Percentiles rank a stretch among this genome's conserved stretches.
These are phyloP conservation scores for Lithocarpus polystachyus DNA, from an alignment of 306 rosid species.

Conservation along the genomic window DNA sequence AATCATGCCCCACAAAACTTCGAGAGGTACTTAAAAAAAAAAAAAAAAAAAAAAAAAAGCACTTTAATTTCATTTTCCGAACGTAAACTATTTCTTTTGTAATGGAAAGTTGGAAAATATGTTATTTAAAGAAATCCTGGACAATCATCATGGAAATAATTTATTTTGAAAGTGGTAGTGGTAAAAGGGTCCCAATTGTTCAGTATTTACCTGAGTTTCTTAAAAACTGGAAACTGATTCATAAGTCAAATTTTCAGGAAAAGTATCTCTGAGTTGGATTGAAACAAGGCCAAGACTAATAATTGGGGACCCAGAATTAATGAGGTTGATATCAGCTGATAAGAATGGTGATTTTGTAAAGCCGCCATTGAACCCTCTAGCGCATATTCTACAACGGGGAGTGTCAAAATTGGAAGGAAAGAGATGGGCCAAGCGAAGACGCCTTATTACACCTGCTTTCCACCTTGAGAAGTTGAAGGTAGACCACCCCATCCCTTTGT, in stretches of 20 bases:
- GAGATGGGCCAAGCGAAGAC: slow-evolving; percentile 42
- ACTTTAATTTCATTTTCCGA: no score
- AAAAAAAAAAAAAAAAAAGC: no score
- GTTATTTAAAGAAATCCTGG: no score
- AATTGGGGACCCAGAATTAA: slow-evolving; percentile 32
- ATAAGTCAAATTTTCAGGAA: slow-evolving; percentile 4
- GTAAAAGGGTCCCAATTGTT: no score
- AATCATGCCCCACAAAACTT: no score
- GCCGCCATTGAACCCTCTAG: slow-evolving; percentile 40
- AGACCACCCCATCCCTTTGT: neutral
- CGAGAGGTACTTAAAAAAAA: no score
- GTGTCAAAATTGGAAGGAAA: slow-evolving; percentile 39
- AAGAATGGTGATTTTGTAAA: slow-evolving; percentile 27
- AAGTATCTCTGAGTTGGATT: slow-evolving; percentile 34
- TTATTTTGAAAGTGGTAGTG: no score
- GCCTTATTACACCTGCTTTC: slow-evolving; percentile 38
- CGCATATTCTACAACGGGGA: slow-evolving; percentile 33
- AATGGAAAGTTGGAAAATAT: no score
- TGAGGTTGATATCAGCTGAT: slow-evolving; percentile 26
- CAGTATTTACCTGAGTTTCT: no score
- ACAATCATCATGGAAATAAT: no score
- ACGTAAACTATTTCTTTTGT: no score
- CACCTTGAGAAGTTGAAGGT: slow-evolving; percentile 46
- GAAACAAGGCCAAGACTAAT: slow-evolving; percentile 38
- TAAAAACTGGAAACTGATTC: neutral